Evolutionary conservation across 2,329 filamentous ascomycete genomes (phyloP), one percentile per base, ranked within the genome.

Genomic region (Exophiala sp.): DNA sequence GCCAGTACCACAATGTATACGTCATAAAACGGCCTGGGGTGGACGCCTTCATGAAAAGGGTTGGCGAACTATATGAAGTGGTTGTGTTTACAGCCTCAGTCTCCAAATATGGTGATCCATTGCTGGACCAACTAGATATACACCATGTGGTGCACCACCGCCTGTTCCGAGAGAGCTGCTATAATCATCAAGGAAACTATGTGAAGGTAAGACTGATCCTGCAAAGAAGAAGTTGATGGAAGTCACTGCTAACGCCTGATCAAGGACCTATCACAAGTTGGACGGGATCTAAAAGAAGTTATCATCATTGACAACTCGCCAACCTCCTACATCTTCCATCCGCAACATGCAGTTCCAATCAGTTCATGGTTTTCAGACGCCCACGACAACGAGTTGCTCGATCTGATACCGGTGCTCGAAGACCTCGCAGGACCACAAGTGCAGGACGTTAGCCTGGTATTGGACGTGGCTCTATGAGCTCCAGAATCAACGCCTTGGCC

Each of bases 361-460:
- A 96, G 90, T 79, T 97, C 91, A 77, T 98, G 93, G 93, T 98
- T 98, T 74, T 96, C 90, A 60, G 93, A 98, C 72, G 93, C 93
- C 55, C 93, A 98, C 71, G 93, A 98, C 74, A 98, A 98, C 71
- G 93, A 98, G 77, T 79, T 98, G 56, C 78, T 98, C 64, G 93
- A 98, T 68, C 76, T 98, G 63, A 97, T 98, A 68, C 93, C 93
- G 46, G 93, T 98, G 63, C 88, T 98, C 60, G 93, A 98, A 77
- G 93, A 98, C 70, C 78, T 98, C 65, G 91, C 93, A 56, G 85
- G 86, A 60, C 71, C 83, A 53, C 86, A 91, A 67, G 93, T 98
- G 55, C 81, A 85, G 71, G 93, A 98, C 71, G 93, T 98, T 68
- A 97, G 91, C 76, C 77, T 98, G 64, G 93, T 98, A 63, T 83